Percentiles rank a stretch among this genome's conserved stretches.
Conservation (phyloP, 2,329 filamentous ascomycete genomes). For the Chaetothyriales sp. region DNA sequence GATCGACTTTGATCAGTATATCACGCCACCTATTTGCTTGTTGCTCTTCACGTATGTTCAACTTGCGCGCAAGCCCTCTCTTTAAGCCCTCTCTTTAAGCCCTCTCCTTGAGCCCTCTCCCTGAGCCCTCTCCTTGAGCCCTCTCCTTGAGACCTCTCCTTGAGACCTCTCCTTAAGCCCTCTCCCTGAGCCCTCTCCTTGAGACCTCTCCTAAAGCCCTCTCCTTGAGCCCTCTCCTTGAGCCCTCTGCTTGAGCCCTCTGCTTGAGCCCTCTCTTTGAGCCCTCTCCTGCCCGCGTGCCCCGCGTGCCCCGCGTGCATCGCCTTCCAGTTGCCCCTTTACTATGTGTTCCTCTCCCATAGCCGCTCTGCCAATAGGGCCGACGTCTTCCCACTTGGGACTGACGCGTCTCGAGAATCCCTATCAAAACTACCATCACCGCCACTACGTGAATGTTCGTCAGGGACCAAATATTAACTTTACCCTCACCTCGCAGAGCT, state of each 20-base stretch:
- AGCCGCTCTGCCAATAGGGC: constrained; percentile 16
- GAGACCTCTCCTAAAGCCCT: not conserved
- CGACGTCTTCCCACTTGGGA: constrained; percentile 10
- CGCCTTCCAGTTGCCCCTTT: constrained; percentile 2
- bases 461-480: not conserved
- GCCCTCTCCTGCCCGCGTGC: too few relatives aligned
- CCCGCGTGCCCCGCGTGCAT: constrained; percentile 15
- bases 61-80: not conserved
- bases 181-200: not conserved
- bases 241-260: too few relatives aligned
- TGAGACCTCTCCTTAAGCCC: not conserved
- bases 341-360: constrained; percentile 1
- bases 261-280: not conserved
- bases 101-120: constrained; percentile 3
- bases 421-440: constrained; percentile 22
- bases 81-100: not conserved
- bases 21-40: not conserved
- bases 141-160: not conserved
- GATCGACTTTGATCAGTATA: not conserved
- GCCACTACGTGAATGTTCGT: constrained; percentile 12
- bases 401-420: constrained; percentile 5
- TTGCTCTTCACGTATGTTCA: not conserved
- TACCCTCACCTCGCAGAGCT: not conserved
- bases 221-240: not conserved
- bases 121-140: constrained; percentile 2